Evolutionary conservation across 805 yeast genomes (phyloP).

Genomic region (Yarrowia sp.): DNA sequence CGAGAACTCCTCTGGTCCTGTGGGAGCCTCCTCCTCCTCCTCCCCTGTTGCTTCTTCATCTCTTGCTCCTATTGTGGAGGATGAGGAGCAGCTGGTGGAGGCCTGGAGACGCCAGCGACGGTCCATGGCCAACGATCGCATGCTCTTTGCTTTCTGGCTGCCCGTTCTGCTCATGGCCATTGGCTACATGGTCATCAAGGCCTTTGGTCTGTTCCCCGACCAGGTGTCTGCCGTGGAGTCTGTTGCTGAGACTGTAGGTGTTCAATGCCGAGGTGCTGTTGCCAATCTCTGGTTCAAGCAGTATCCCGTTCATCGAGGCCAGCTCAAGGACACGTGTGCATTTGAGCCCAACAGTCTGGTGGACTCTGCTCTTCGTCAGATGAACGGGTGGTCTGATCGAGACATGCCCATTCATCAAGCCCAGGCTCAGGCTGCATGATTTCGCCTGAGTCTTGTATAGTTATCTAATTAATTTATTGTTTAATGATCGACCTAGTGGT

Average conservation of each 20-base stretch:
- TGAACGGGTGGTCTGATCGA: constrained; percentile 21
- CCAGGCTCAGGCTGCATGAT: constrained; percentile 13
- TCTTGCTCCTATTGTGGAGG: constrained; percentile 23
- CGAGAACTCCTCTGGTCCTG: constrained; percentile 14
- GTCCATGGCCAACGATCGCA: constrained; percentile 64
- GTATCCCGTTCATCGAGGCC: background rate
- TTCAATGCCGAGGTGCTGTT: constrained; percentile 8
- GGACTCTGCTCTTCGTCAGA: constrained; percentile 8
- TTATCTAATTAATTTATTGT: constrained; percentile 4
- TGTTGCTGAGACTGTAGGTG: constrained; percentile 7
- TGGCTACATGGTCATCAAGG: constrained; percentile 41
- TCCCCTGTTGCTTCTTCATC: background rate
- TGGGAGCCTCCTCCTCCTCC: constrained; percentile 19
- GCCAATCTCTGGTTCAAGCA: constrained; percentile 22
- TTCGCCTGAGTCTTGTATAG: background rate
- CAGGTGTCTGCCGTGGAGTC: constrained; percentile 1
- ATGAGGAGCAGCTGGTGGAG: constrained; percentile 32
- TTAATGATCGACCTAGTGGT: too few relatives aligned
- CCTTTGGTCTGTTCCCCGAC: constrained; percentile 48
- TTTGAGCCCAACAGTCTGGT: constrained; percentile 5
- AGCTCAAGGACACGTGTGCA: constrained; percentile 8
- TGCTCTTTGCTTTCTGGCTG: constrained; percentile 87
- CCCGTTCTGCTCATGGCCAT: constrained; percentile 55
- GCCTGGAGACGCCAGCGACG: constrained; percentile 43
- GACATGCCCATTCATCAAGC: background rate